Conservation (phyloP, 2,329 filamentous ascomycete genomes). For the Teratosphaeria gauchensis region DNA sequence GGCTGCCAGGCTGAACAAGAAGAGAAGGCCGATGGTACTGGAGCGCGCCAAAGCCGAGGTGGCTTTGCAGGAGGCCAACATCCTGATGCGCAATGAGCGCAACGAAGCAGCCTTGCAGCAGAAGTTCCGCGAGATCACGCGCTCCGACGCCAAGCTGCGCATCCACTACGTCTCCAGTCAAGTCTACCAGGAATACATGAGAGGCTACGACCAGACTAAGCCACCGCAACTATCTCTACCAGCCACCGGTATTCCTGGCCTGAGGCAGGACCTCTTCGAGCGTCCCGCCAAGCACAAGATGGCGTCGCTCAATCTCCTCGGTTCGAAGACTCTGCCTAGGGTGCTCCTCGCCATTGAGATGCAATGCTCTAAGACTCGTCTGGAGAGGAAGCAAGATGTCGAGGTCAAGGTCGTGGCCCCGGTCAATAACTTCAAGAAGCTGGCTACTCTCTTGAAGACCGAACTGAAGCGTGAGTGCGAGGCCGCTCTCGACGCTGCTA, state of each 20-base stretch:
- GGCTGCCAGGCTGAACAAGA: not conserved
- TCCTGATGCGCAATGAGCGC: not conserved
- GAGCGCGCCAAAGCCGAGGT: not conserved
- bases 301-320: not conserved
- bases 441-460: not conserved
- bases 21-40: not conserved
- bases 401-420: not conserved
- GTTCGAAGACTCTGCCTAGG: not conserved
- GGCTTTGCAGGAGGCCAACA: not conserved
- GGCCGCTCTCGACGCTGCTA: not conserved
- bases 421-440: not conserved
- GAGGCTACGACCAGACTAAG: constrained; percentile 2
- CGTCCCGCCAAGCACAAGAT: constrained; percentile 2
- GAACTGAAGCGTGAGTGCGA: not conserved
- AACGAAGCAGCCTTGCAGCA: not conserved
- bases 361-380: not conserved
- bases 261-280: constrained; percentile 9
- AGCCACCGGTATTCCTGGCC: constrained; percentile 12
- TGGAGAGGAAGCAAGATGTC: not conserved
- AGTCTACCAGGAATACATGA: constrained; percentile 12
- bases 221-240: constrained; percentile 8
- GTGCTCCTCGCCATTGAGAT: not conserved
- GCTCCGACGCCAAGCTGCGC: constrained; percentile 1
- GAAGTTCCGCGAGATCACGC: not conserved
- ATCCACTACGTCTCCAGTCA: constrained; percentile 11